Evolutionary conservation across 768 basidiomycete species (phyloP), one percentile per base, ranked within the genome.

Genomic region (Pilatotrama ljubarskyi): DNA sequence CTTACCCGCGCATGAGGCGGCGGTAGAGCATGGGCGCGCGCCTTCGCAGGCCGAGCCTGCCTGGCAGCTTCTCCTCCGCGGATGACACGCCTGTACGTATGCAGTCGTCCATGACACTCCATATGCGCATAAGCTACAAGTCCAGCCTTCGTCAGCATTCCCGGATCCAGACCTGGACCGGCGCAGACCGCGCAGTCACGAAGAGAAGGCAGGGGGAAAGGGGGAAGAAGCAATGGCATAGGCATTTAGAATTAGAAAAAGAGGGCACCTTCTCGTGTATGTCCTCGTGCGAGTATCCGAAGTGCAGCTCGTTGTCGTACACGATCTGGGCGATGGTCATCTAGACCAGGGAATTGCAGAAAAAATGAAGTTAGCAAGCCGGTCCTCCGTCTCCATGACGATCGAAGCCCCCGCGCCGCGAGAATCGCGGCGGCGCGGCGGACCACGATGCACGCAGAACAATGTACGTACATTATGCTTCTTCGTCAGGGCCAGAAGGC

Each of bases 301-400:
- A 94, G 61, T 80, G 85, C 66, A 84, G 82, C 73, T 97, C 94
- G 68, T 97, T 97, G 73, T 95, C 90, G 70, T 92, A 91, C 1
- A 96, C 93, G 50, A 94, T 88, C 74, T 96, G 94, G 10, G 94
- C 92, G 64, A 96, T 95, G 3, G 93, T 93, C 80, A 95, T 83
- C 93, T 95, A 66, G 32, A 40, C 44, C 50, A 22, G 35, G 41
- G 49, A n/a, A 38, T 22, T 20, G 38, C 36, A 17, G 32, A 29
- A 15, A n/a, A 38, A 35, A 38, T 29, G 48, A 29, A 40, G 60
- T 53, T 20, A 50, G 51, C 49, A 9, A 18, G 40, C 25, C 49
- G 24, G 47, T 46, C 44, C 41, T 58, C 41, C 29, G 56, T 63
- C 38, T 40, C 61, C 52, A 63, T 63, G 61, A 18, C 46, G 41